Evolutionary conservation across 176 grass and related monocot species (phyloP), one percentile per base, ranked within the genome.

Genomic region (Pontederia paniculata): DNA sequence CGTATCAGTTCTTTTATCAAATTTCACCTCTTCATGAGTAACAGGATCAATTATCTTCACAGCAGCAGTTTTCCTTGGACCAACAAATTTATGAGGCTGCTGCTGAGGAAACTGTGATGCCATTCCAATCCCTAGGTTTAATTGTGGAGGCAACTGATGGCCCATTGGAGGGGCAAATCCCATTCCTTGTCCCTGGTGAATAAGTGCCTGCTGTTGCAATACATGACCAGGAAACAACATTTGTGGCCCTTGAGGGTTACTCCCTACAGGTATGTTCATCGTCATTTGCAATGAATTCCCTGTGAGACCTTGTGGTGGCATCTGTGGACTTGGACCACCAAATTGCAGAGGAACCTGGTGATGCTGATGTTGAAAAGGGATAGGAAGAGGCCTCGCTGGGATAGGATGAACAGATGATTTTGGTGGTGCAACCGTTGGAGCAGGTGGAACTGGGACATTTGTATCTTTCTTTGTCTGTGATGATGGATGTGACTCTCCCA

Each of bases 21-120:
- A 54, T 67, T 71, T 95, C 56, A 95, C 54, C 48, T 88, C 89
- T 76, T 95, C 89, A 53, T 85, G 84, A 28, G 89, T 95, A 2
- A 85, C 89, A 21, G 89, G 89, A 55, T 95, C 84, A 44, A 80
- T 95, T 54, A 95, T 95, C 64, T 88, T 81, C 68, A 95, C 54
- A 65, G 65, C 54, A 28, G 72, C 57, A 22, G 71, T 76, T 65
- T 88, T 88, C 8, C 80, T 75, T 28, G 67, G 65, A 70, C 55
- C 64, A 71, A 6, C 7, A 65, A 55, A 78, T 48, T 84, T 82
- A 61, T 61, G 74, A 41, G 71, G 51, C 47, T 78, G 65, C 48
- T 85, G 81, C 19, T 88, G 81, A 22, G 80, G 51, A 23, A 62
- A 80, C 37, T 88, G 93, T 1, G 67, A 56, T 47, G 52, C n/a